Percentiles rank a stretch among this genome's conserved stretches.
Conservation (phyloP, 805 yeast species). For the Saccharomyces eubayanus region DNA sequence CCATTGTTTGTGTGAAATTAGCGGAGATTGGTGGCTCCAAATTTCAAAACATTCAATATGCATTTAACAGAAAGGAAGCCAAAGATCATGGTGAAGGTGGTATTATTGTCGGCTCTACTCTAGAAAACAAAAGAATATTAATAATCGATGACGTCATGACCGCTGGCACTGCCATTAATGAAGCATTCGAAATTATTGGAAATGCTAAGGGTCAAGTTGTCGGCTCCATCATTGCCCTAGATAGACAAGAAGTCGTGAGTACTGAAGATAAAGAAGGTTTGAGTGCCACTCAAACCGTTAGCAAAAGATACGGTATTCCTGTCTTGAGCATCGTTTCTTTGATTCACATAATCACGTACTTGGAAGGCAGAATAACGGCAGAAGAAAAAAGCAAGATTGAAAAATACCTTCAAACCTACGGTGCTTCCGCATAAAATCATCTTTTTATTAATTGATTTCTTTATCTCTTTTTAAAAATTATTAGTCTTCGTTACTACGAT, state of each 20-base stretch:
- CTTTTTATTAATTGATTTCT: neutral
- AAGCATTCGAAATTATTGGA: slow-evolving; percentile 74
- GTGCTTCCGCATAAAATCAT: slow-evolving; percentile 15
- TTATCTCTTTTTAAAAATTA: neutral
- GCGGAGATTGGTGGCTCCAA: slow-evolving; percentile 83
- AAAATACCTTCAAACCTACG: slow-evolving; percentile 42
- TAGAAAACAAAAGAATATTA: slow-evolving; percentile 63
- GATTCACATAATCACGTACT: slow-evolving; percentile 60
- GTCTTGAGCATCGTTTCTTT: slow-evolving; percentile 74
- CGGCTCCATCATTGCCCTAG: slow-evolving; percentile 85
- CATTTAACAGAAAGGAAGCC: slow-evolving; percentile 95
- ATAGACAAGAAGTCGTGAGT: slow-evolving; percentile 87
- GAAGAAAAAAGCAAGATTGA: slow-evolving; percentile 52
- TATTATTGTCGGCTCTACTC: slow-evolving; percentile 73
- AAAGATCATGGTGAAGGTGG: slow-evolving; percentile 99
- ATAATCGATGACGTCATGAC: slow-evolving; percentile 97
- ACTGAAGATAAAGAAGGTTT: slow-evolving; percentile 35
- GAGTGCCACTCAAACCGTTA: slow-evolving; percentile 78
- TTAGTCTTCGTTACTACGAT: neutral
- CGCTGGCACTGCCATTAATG: slow-evolving; percentile 96
- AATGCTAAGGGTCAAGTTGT: slow-evolving; percentile 64
- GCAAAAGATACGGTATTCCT: slow-evolving; percentile 66
- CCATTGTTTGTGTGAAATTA: slow-evolving; percentile 83
- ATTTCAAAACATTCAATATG: slow-evolving; percentile 65
- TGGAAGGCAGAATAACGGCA: slow-evolving; percentile 46